phyloP scores from a whole-genome alignment of 495 filamentous ascomycete species.

The Penicillium pancosmium region DNA sequence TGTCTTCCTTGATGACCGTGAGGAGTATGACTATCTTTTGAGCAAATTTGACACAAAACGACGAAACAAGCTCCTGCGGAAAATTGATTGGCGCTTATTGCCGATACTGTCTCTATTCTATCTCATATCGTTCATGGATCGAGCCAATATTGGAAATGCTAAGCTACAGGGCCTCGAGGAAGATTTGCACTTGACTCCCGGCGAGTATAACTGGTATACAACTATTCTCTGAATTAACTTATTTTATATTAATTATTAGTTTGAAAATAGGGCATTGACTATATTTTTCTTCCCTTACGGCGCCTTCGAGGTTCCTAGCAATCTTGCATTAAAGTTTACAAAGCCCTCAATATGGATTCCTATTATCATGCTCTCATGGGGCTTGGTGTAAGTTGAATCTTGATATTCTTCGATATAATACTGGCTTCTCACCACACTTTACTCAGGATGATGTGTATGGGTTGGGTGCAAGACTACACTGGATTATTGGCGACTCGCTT shows the following conservation, averaged over 20 bases:
- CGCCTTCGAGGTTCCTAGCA: conserved; percentile 1
- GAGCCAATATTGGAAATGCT: not conserved
- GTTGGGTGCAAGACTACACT: not conserved
- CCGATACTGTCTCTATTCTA: not conserved
- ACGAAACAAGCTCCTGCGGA: not conserved
- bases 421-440: not conserved
- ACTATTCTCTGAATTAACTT: not conserved
- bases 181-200: not conserved
- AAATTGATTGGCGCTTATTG: not conserved
- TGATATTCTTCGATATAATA: not conserved
- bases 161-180: conserved; percentile 4
- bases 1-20: not conserved
- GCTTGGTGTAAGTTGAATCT: not conserved
- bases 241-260: not conserved
- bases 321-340: conserved; percentile 1
- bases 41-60: not conserved
- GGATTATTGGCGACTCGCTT: not conserved
- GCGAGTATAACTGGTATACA: not conserved
- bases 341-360: not conserved
- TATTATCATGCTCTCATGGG: conserved; percentile 1
- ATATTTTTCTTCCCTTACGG: conserved; percentile 1
- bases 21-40: not conserved
- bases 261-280: not conserved
- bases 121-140: not conserved
- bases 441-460: not conserved